Conservation (phyloP, 148 eudicot genomes). For the Simmondsia chinensis region DNA sequence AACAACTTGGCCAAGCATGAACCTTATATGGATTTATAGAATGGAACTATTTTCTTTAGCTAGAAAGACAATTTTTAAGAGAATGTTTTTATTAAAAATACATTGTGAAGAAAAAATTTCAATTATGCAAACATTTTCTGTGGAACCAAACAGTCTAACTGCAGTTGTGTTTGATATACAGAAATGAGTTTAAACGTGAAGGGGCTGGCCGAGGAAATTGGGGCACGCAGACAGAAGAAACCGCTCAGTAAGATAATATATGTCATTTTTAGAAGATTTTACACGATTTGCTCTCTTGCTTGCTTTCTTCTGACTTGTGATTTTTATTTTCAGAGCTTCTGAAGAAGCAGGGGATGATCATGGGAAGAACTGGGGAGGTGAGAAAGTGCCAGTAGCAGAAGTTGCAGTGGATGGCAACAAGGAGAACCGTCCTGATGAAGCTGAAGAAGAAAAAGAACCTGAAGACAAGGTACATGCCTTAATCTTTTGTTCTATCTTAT, state of each 20-base stretch:
- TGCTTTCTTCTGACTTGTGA: conserved; percentile 1
- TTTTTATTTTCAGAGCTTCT: conserved; percentile 29
- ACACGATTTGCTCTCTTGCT: neutral
- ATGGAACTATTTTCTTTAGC: too few relatives aligned
- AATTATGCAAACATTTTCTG: too few relatives aligned
- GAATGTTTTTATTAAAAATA: too few relatives aligned
- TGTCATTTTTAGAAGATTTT: neutral
- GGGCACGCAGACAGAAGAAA: conserved; percentile 72
- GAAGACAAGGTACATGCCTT: conserved; percentile 57
- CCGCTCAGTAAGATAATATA: conserved; percentile 41
- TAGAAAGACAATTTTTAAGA: too few relatives aligned
- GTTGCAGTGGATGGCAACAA: conserved; percentile 48
- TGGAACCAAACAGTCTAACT: too few relatives aligned
- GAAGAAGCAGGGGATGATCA: conserved; percentile 52
- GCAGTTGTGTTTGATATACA: too few relatives aligned
- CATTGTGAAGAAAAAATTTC: too few relatives aligned
- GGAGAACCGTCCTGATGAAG: conserved; percentile 50
- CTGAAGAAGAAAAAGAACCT: conserved; percentile 83
- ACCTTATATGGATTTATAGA: too few relatives aligned
- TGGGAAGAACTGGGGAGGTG: conserved; percentile 40
- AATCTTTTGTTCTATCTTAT: neutral
- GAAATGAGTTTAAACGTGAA: conserved; percentile 74
- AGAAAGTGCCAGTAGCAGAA: conserved; percentile 52
- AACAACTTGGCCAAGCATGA: too few relatives aligned
- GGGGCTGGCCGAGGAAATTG: conserved; percentile 96